Base-by-base conservation (phyloP, 345 rosid species). In the Eucalyptus virginea region DNA sequence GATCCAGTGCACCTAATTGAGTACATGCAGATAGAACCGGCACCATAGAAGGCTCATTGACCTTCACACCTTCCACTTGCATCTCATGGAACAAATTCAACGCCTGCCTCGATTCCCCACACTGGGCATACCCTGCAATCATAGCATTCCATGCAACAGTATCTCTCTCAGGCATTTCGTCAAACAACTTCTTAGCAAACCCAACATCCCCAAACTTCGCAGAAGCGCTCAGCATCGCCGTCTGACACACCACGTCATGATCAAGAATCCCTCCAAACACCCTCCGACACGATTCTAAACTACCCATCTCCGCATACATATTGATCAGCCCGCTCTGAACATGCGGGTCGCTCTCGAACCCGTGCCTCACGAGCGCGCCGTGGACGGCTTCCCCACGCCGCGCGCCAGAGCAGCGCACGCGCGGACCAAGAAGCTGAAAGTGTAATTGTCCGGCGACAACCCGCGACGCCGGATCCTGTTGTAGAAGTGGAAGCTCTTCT, bases 201-300 rank as follows among this genome's bases (percentile, higher is more conserved):
- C 3, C 90, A 5, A 96, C 90, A 42, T 95, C 93, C 54, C 96
- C 97, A 16, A 93, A 96, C 67, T 93, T 96, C 3, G 96, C 97
- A 45, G 90, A 96, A 24, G 97, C 97, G 40, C 93, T 93, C 37
- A 96, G 58, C 94, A 96, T 91, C 18, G 98, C 94, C 6, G 96
- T 96, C 91, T 80, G 95, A 80, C 96, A 94, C 83, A 95, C 95
- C 69, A 94, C 90, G 91, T 94, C 96, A 7, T 95, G 96, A n/a
- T 52, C 56, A 52, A 90, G 81, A 91, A 95, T 91, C 24, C 42
- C 90, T 54, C 62, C 87, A 81, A 93, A 94, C 89, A 94, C 92
- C 89, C 89, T 91, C 24, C 69, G 94, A 88, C 96, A 92, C 77
- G 88, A 93, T 88, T 85, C 93, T 11, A 92, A 16, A 88, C 89